phyloP scores from a whole-genome alignment of 2,329 filamentous ascomycete genomes.

The Fusarium irregulare region DNA sequence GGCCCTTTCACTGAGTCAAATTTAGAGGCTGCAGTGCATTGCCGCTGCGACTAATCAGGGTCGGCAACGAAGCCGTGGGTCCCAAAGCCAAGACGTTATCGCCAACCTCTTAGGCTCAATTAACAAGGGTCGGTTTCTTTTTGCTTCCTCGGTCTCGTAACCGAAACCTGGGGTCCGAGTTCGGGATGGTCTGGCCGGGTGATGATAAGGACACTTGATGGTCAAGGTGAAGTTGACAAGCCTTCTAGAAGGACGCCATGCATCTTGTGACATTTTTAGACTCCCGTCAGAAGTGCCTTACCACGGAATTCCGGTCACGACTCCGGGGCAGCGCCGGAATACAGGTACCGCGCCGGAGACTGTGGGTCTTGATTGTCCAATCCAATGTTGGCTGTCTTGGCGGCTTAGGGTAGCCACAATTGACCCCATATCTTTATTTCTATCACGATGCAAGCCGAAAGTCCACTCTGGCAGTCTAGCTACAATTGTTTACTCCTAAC shows the following conservation, averaged over 20 bases:
- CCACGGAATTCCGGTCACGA: slow-evolving; percentile 1
- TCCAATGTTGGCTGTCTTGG: background rate
- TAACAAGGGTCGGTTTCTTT: slow-evolving; percentile 5
- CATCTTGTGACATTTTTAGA: slow-evolving; percentile 10
- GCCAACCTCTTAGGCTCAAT: background rate
- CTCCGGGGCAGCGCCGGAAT: background rate
- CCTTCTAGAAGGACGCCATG: slow-evolving; percentile 19
- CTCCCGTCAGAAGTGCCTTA: background rate
- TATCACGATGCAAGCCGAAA: background rate
- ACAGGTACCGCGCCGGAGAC: background rate
- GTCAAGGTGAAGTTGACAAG: background rate
- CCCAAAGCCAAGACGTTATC: slow-evolving; percentile 21
- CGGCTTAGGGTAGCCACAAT: background rate
- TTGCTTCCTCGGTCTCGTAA: slow-evolving; percentile 18
- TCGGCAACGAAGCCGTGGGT: slow-evolving; percentile 21
- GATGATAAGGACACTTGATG: background rate
- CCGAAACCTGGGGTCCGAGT: slow-evolving; percentile 30
- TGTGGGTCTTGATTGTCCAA: background rate
- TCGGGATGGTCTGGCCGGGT: slow-evolving; percentile 6
- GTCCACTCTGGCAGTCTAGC: background rate
- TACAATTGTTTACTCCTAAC: background rate
- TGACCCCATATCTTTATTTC: background rate
- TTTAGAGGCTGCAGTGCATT: background rate
- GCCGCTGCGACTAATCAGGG: slow-evolving; percentile 18
- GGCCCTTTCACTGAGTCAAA: slow-evolving; percentile 35